Evolutionary conservation across 345 rosid species (phyloP), one percentile per base, ranked within the genome.

Genomic region (Syzygium jambos): DNA sequence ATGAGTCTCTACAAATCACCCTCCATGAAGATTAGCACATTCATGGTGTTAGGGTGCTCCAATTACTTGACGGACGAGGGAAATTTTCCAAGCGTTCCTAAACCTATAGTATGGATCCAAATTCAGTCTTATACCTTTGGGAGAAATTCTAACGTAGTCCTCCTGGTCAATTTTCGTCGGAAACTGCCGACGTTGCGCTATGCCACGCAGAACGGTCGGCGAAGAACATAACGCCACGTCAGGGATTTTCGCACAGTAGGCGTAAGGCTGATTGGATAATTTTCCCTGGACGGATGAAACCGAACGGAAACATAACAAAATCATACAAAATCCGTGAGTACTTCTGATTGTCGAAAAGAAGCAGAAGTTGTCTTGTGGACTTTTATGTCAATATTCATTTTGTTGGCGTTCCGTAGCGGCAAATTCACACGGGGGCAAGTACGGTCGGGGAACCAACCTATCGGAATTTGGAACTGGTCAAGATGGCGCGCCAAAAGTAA

Each of bases 141-240:
- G 2, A 2, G 27, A 61, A 27, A 61, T 61, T 61, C 17, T 13
- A 61, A 6, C 0, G 2, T 52, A 52, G 16, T 52, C 16, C 17
- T 14, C 5, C 12, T 4, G 6, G 53, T 52, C 53, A 52, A 52
- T 52, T 52, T 52, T 52, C 15, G 53, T 3, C 5, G 13, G 5
- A 52, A 52, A 52, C 12, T 52, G 17, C 46, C 46, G 23, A 54
- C 4, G 56, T 2, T 21, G 56, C 23, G 1, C 19, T 54, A 19
- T 6, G 56, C 23, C 56, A 54, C 3, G 7, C 7, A 17, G 22
- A 7, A 54, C 19, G 9, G 23, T 22, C 3, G 7, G 23, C 11
- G 9, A 55, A 55, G 1, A 55, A 9, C 1, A 4, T 25, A 21
- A 4, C 2, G 4, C 4, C 61, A 56, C 27, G 0, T 23, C 21